These are phyloP conservation scores for Solanum pennellii DNA, from an alignment of 257 asterid species.

Conservation along the genomic window DNA sequence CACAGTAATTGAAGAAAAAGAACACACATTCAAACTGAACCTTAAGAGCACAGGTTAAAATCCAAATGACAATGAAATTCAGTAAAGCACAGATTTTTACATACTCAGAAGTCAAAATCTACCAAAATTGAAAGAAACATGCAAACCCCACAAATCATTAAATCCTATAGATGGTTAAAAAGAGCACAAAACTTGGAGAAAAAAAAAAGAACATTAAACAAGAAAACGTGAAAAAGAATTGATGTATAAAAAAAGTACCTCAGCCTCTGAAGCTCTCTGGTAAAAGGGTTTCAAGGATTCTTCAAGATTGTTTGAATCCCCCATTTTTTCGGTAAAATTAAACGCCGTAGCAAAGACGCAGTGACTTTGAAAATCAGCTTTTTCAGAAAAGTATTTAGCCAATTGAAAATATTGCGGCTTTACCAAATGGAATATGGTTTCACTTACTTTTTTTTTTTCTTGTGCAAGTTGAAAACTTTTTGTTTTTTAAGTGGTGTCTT, in stretches of 20 bases:
- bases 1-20: neutral
- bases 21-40: neutral
- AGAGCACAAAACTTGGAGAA: neutral
- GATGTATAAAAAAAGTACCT: conserved; percentile 22
- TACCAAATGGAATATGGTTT: neutral
- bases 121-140: neutral
- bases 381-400: neutral
- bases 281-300: conserved; percentile 53
- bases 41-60: neutral
- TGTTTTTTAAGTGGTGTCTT: too few species aligned
- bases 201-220: neutral
- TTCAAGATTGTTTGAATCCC: conserved; percentile 25
- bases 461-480: neutral
- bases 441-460: neutral
- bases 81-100: neutral
- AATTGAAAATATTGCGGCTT: neutral
- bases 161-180: neutral
- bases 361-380: neutral
- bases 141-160: neutral
- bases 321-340: conserved; percentile 6
- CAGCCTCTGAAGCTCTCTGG: conserved; percentile 76
- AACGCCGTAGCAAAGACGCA: neutral
- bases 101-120: neutral
- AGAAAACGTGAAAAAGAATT: neutral
- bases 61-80: neutral